phyloP scores from a whole-genome alignment of 345 rosid genomes.

The Brassica juncea region DNA sequence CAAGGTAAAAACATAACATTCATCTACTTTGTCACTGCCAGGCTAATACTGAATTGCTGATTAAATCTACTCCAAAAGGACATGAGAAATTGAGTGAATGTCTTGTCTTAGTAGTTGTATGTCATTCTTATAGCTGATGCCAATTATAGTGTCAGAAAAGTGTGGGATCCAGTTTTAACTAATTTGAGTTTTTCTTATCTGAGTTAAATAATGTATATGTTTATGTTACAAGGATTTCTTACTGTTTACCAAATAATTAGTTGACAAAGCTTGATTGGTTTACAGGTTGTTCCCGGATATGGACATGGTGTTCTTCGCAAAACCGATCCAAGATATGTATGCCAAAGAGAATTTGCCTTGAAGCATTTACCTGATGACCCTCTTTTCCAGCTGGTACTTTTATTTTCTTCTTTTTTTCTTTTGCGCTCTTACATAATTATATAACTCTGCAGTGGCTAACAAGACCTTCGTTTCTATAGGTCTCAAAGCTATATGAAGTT shows the following conservation, averaged over 20 bases:
- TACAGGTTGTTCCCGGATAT: slow-evolving; percentile 96
- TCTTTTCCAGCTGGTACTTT: slow-evolving; percentile 81
- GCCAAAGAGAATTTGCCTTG: slow-evolving; percentile 98
- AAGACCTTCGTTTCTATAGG: slow-evolving; percentile 51
- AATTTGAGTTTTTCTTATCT: neutral
- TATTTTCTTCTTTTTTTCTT: neutral
- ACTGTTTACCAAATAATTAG: neutral
- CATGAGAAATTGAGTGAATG: neutral
- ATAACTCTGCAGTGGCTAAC: slow-evolving; percentile 25
- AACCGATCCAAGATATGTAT: slow-evolving; percentile 92
- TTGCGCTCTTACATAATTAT: neutral
- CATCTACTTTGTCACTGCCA: neutral
- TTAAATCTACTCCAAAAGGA: neutral
- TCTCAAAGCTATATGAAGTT: slow-evolving; percentile 93
- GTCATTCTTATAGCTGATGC: neutral
- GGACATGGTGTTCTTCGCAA: slow-evolving; percentile 97
- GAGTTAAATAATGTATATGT: neutral
- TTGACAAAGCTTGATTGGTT: slow-evolving; percentile 7
- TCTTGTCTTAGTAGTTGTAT: neutral
- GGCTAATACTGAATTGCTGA: neutral
- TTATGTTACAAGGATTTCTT: neutral
- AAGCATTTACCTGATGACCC: slow-evolving; percentile 97
- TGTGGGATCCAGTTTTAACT: neutral
- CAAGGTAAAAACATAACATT: slow-evolving; percentile 54
- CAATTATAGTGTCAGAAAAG: neutral